Conservation (phyloP, 2,329 filamentous ascomycete species). For the Nothopassalora personata region DNA sequence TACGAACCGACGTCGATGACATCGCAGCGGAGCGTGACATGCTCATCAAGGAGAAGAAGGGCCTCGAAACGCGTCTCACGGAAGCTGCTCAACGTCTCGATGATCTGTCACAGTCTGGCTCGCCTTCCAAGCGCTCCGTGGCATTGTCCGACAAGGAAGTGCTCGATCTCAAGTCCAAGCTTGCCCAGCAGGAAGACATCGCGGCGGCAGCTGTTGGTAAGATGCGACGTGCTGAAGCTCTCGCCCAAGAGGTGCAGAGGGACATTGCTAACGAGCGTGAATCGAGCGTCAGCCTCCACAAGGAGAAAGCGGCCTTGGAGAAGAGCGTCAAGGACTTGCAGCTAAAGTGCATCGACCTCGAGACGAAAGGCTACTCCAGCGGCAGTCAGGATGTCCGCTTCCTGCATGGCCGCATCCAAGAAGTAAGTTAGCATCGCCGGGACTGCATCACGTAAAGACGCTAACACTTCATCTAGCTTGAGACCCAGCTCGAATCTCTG, state of each 20-base stretch:
- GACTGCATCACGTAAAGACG: neutral
- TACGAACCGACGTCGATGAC: constrained; percentile 82
- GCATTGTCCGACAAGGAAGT: constrained; percentile 85
- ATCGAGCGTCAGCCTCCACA: constrained; percentile 71
- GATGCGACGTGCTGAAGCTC: constrained; percentile 88
- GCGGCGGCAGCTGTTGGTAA: constrained; percentile 88
- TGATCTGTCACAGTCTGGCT: constrained; percentile 71
- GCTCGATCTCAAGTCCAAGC: constrained; percentile 77
- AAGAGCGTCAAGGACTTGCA: constrained; percentile 88
- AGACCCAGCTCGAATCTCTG: constrained; percentile 70
- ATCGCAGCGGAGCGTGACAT: constrained; percentile 77
- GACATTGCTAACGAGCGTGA: constrained; percentile 86
- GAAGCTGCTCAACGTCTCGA: constrained; percentile 87
- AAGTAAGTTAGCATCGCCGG: constrained; percentile 56
- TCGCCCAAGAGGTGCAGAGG: constrained; percentile 84
- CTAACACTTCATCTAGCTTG: constrained; percentile 34
- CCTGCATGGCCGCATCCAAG: constrained; percentile 87
- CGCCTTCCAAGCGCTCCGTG: constrained; percentile 80
- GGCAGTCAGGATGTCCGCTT: constrained; percentile 94
- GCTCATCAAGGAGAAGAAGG: constrained; percentile 82
- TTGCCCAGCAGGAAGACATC: constrained; percentile 91
- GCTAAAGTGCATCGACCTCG: constrained; percentile 81
- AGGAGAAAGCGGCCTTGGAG: constrained; percentile 83
- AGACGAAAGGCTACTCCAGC: constrained; percentile 94
- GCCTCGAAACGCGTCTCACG: constrained; percentile 74